Evolutionary conservation across 306 rosid species (phyloP), one percentile per base, ranked within the genome.

Genomic region (Psophocarpus tetragonolobus): DNA sequence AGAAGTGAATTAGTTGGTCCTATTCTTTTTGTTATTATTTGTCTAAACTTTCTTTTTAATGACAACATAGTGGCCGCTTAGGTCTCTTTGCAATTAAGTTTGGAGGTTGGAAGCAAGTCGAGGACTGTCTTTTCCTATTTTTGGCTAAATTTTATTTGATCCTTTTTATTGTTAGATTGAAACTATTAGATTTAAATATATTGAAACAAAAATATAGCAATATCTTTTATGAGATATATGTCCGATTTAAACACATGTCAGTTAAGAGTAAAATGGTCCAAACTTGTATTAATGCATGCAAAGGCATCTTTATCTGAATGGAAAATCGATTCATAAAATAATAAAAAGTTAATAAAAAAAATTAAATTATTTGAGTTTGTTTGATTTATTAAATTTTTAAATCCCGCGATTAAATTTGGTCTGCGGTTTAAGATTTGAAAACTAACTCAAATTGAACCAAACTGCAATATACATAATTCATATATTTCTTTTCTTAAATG

Each of bases 1-100:
- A 66, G 38, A 80, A 68, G 15, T 29, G 18, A 53, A 32, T 70
- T 80, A 80, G 65, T 84, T 66, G 51, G 69, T 63, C 81, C 71
- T 73, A 60, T 64, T 73, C 17, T 45, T 66, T 51, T 35, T 73
- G 13, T 65, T 6, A 33, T 44, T 75, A 32, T 14, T 51, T 53
- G 47, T 41, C 23, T 20, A 53, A 76, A 30, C 54, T 7, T 50
- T 27, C 66, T 35, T 76, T 62, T 51, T 68, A 33, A 44, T 24
- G 6, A 23, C 65, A 15, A 47, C 17, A 69, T 20, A 60, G 62
- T 69, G 76, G 76, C 26, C 41, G 70, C 80, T 20, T 41, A 56
- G n/a, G 29, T 33, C 26, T 63, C 10, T 6, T 75, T 75, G 73
- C 51, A 44, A 32, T 15, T 20, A 63, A 32, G 38, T 38, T 67